Conservation (phyloP, 192 early-diverging fungal species). For the Dissophora globulifera region DNA sequence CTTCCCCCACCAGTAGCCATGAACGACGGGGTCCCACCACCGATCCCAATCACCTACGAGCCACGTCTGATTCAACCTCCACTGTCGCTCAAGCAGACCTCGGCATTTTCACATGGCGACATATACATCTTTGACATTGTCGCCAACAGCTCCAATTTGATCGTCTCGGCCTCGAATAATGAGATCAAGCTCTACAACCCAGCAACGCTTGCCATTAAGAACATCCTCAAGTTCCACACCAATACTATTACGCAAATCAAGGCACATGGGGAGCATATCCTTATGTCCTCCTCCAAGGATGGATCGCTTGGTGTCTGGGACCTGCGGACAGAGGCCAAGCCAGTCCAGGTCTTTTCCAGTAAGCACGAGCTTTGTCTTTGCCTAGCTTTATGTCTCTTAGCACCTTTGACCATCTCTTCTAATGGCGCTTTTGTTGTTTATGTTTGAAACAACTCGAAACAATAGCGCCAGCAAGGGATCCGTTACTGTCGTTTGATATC, state of each 20-base stretch:
- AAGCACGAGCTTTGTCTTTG: no score
- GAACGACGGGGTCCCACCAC: conserved; percentile 35
- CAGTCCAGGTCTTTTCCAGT: conserved; percentile 69
- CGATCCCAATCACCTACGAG: conserved; percentile 44
- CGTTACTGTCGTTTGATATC: conserved; percentile 64
- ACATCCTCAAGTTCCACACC: conserved; percentile 64
- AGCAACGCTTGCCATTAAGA: conserved; percentile 55
- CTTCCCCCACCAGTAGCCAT: background rate
- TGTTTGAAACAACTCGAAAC: conserved; percentile 1
- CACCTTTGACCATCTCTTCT: no score
- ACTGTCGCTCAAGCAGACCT: conserved; percentile 45
- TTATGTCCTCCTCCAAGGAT: conserved; percentile 74
- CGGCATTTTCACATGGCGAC: conserved; percentile 57
- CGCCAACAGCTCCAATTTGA: conserved; percentile 52
- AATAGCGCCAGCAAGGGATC: conserved; percentile 31
- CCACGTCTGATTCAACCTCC: conserved; percentile 54
- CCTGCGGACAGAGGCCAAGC: conserved; percentile 61
- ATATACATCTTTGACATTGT: conserved; percentile 69
- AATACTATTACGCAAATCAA: conserved; percentile 73
- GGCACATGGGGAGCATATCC: conserved; percentile 59
- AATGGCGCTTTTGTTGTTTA: no score
- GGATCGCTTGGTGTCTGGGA: conserved; percentile 75
- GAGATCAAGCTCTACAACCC: conserved; percentile 75
- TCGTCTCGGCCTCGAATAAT: conserved; percentile 71
- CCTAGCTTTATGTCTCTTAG: no score